Base-by-base conservation (phyloP, 257 asterid species). In the Prunella vulgaris region DNA sequence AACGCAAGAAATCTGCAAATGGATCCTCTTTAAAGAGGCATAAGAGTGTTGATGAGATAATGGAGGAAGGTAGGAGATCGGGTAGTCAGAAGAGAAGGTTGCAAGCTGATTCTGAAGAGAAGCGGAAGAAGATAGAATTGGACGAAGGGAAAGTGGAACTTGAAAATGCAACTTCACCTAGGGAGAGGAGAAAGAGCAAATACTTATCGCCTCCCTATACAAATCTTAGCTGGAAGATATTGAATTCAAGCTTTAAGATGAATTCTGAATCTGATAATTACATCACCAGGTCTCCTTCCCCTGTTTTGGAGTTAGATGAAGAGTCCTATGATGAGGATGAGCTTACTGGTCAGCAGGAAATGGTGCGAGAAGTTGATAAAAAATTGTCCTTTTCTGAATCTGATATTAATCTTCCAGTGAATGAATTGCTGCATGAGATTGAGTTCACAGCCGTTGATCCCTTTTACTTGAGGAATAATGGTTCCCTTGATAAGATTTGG, bases 151-250 rank as follows among this genome's bases (percentile, higher is more conserved):
- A 66, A 38, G 76, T 80, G 64, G 78, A 59, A 61, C 5, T 60
- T 1, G 86, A 72, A 44, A 70, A 3, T 15, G 62, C 72, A 21
- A 70, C 81, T 60, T 60, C 82, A n/a, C 84, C 95, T 0, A 82
- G 97, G 89, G 94, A 83, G 72, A 87, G 96, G 80, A 93, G 83
- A 86, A 87, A 74, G 78, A 93, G 98, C 78, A 90, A 82, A 84
- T 90, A 85, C 80, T 74, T 93, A 1, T 88, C 92, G 66, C 87
- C 90, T 69, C 97, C 97, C 6, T 93, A 81, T 46, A 82, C 86
- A 38, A 66, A 56, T 77, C 81, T 71, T 3, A 25, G 0, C 9
- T 59, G 67, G 81, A 77, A 63, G 42, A 60, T 64, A 0, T 83
- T 75, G 48, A 67, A 48, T 56, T 64, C 77, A 9, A 75, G 64